These are phyloP conservation scores for Ampelomyces quisqualis DNA, from an alignment of 2,329 filamentous ascomycete species.

Conservation along the genomic window DNA sequence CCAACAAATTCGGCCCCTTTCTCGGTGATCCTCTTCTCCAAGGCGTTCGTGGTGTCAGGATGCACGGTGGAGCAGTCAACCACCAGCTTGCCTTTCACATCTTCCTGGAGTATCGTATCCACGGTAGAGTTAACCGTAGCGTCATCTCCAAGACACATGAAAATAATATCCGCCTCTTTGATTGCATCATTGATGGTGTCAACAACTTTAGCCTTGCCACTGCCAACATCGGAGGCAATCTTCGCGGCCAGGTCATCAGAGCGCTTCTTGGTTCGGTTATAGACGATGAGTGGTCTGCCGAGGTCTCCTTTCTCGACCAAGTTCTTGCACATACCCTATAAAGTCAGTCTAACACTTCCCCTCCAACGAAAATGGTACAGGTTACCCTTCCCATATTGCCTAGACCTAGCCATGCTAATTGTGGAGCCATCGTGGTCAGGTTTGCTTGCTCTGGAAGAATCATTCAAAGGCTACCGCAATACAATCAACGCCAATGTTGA, in stretches of 20 bases:
- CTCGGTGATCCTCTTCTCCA: constrained; percentile 59
- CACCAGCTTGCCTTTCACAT: constrained; percentile 71
- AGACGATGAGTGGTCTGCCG: constrained; percentile 70
- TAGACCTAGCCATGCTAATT: constrained; percentile 76
- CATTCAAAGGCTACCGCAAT: not conserved
- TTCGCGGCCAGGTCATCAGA: constrained; percentile 63
- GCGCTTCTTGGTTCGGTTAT: constrained; percentile 73
- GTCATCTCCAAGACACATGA: constrained; percentile 80
- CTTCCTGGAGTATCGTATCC: constrained; percentile 55
- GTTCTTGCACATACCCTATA: constrained; percentile 80
- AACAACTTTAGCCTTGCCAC: constrained; percentile 64
- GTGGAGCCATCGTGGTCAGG: constrained; percentile 45
- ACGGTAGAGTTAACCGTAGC: constrained; percentile 66
- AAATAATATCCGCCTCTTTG: constrained; percentile 71
- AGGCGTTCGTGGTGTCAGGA: constrained; percentile 71
- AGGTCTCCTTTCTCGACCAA: constrained; percentile 75
- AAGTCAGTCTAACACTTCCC: constrained; percentile 5
- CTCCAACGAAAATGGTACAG: constrained; percentile 8
- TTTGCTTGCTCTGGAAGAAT: not conserved
- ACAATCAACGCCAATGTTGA: not conserved
- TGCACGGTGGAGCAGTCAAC: constrained; percentile 88
- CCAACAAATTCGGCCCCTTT: constrained; percentile 74
- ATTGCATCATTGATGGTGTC: constrained; percentile 67
- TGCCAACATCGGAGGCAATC: constrained; percentile 61
- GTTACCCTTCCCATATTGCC: constrained; percentile 83